Evolutionary conservation across 1,139 yeast genomes (phyloP).

Genomic region (Blastobotrys serpentis): DNA sequence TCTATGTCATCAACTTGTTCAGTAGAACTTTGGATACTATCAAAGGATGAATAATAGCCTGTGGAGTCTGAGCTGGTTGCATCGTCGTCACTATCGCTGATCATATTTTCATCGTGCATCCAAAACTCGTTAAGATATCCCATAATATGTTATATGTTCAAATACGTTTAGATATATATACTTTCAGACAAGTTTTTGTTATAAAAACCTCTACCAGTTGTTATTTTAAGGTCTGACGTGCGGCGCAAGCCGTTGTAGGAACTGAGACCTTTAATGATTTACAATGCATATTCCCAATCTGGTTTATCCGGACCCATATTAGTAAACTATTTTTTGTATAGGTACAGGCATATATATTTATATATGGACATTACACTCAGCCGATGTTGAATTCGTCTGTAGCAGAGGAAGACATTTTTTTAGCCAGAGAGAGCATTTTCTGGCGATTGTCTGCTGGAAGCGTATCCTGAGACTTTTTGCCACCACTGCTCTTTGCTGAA

Average conservation of each 20-base stretch:
- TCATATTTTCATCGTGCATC: not conserved
- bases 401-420: slow-evolving; percentile 53
- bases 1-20: not conserved
- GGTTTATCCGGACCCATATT: not conserved
- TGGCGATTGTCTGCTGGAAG: slow-evolving; percentile 38
- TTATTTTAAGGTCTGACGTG: not conserved
- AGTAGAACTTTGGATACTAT: not conserved
- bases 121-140: not conserved
- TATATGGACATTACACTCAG: slow-evolving; percentile 17
- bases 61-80: not conserved
- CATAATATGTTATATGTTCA: not conserved
- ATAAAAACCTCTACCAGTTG: not conserved
- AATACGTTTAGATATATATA: no score
- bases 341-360: no score
- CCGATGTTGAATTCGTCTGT: slow-evolving; percentile 74
- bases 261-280: not conserved
- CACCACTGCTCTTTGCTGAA: slow-evolving; percentile 7
- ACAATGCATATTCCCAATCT: not conserved
- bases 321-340: no score
- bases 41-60: not conserved
- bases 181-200: not conserved
- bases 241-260: not conserved
- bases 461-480: slow-evolving; percentile 4
- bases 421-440: slow-evolving; percentile 80
- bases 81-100: not conserved